Base-by-base conservation (phyloP, 345 rosid species). In the Populus deltoides region DNA sequence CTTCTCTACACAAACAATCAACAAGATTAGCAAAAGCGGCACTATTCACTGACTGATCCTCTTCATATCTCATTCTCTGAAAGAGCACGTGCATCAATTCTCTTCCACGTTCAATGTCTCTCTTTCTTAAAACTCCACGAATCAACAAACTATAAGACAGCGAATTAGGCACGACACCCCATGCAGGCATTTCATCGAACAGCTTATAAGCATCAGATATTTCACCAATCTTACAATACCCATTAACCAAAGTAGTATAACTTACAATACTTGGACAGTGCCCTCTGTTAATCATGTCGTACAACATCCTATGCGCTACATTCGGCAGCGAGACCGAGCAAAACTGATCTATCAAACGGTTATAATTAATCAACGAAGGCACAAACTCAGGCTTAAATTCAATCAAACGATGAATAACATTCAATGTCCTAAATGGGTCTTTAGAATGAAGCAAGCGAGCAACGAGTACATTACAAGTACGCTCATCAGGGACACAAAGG, bases 1-100 rank as follows among this genome's bases (percentile, higher is more conserved):
- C 98, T 85, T 89, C 91, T 77, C 73, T 86, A 72, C 93, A 92
- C 86, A 94, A 49, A 71, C 87, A 86, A 85, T 88, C 94, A 68
- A 90, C 12, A 2, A 94, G 87, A 88, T 87, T 86, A 8, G 88
- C 86, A 74, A 94, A 94, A 20, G 97, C 94, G 1, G 97, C 92
- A 3, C 79, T 63, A 41, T 89, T 94, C 7, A 88, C 76, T 0
- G 86, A 55, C 4, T 2, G 29, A 59, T 90, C 90, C 63, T 77
- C 85, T 74, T 86, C 94, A 22, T 72, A 73, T 82, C 78, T 80
- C 90, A 92, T 88, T 29, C 47, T 79, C 78, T 81, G 89, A 95
- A 94, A 94, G 66, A 92, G 94, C 73, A 85, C 83, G 27, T 53
- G 53, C 86, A 88, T 87, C 70, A 91, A 75, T 70, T 86, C 84